Conservation (phyloP, 768 basidiomycete species). For the Multifurca ochricompacta region DNA sequence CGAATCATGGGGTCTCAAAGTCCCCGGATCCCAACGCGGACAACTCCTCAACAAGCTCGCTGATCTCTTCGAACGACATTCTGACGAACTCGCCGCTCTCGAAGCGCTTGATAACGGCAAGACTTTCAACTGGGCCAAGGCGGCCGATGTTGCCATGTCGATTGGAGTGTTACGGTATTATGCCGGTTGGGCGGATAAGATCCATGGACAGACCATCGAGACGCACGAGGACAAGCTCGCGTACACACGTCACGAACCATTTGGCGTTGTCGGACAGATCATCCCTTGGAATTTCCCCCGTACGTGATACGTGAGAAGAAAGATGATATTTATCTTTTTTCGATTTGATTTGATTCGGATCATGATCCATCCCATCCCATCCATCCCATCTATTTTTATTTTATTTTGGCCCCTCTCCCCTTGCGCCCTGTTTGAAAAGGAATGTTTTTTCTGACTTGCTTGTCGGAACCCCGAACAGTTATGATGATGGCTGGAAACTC, state of each 20-base stretch:
- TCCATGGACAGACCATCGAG: constrained; percentile 70
- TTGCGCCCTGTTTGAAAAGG: neutral
- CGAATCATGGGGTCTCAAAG: constrained; percentile 60
- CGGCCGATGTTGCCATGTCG: constrained; percentile 40
- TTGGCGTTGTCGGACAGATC: constrained; percentile 49
- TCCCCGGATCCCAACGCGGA: constrained; percentile 44
- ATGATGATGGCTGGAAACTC: constrained; percentile 54
- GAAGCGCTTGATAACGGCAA: constrained; percentile 69
- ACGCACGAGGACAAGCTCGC: constrained; percentile 40
- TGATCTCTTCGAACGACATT: constrained; percentile 51
- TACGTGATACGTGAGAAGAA: too few relatives aligned
- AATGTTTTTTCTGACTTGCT: too few relatives aligned
- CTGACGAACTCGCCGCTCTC: constrained; percentile 60
- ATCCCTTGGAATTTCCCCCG: constrained; percentile 64
- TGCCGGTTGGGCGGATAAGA: constrained; percentile 87
- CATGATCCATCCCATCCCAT: too few relatives aligned
- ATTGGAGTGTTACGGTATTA: constrained; percentile 64
- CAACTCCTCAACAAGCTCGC: constrained; percentile 56
- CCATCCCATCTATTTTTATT: too few relatives aligned
- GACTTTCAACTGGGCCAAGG: constrained; percentile 41
- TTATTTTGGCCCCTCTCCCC: neutral
- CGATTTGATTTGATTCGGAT: too few relatives aligned
- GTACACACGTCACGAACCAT: constrained; percentile 56
- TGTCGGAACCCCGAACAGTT: constrained; percentile 24
- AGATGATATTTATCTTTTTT: too few relatives aligned